Evolutionary conservation across 805 yeast species (phyloP), one percentile per base, ranked within the genome.

Genomic region (Metschnikowia reukaufii): DNA sequence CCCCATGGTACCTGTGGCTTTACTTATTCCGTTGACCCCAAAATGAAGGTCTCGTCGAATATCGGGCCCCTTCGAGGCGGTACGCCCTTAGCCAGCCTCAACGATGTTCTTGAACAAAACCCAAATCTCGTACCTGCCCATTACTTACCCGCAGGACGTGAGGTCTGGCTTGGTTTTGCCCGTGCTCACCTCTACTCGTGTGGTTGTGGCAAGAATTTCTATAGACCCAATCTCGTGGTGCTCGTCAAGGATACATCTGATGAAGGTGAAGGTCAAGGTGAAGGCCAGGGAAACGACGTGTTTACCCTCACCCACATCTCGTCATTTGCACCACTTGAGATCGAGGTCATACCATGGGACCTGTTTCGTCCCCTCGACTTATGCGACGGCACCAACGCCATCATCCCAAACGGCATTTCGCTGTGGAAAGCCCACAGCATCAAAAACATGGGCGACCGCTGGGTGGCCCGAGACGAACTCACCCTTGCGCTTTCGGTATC

Each of bases 111-210:
- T 40, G 21, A 35, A 12, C 29, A 29, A 13, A 9, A 33, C 18
- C 21, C 25, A 16, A 10, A 27, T 8, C 4, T 18, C 6, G 6
- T 31, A 20, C 30, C 37, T 39, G 7, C 35, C 19, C 9, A 39
- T 25, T n/a, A 37, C 18, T 51, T 66, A 16, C 52, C 66, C 1
- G 47, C 50, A 20, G 62, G 60, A 18, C 55, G 73, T 34, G 76
- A 74, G 49, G 61, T 77, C 43, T 77, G 78, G 74, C 60, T 74
- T 23, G 78, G 77, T 0, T 73, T 76, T 57, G 75, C 74, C 2
- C 65, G 77, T 49, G 70, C 77, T 4, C 77, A 72, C 50, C 48
- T 74, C 16, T 61, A 63, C 43, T 49, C 61, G 12, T 75, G 79
- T 58, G 76, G 77, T 0, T 76, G 80, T 59, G 75, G 77, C 10